These are phyloP conservation scores for Cytospora mali DNA, from an alignment of 2,329 filamentous ascomycete species.

Conservation along the genomic window DNA sequence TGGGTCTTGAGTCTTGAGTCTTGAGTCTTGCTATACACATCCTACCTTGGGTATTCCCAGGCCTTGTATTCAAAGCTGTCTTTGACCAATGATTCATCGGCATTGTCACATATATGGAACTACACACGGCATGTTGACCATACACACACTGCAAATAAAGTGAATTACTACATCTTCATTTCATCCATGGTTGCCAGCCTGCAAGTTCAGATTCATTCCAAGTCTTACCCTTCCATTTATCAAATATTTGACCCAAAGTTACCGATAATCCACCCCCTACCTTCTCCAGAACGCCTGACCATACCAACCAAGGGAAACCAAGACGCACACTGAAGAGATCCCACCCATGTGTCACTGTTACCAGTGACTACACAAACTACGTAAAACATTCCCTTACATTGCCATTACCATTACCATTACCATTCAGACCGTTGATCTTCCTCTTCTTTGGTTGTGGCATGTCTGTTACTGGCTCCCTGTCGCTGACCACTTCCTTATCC, in stretches of 20 bases:
- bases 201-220: no score
- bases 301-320: not conserved
- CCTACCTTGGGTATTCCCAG: no score
- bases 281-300: not conserved
- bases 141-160: no score
- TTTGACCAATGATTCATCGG: no score
- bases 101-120: no score
- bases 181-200: no score
- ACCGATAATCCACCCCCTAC: not conserved
- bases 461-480: slow-evolving; percentile 46
- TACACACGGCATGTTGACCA: no score
- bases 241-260: not conserved
- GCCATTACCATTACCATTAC: not conserved
- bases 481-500: slow-evolving; percentile 56
- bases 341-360: not conserved
- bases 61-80: no score
- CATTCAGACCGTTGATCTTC: slow-evolving; percentile 17
- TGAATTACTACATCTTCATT: no score
- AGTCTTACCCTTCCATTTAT: not conserved
- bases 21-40: no score
- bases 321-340: not conserved
- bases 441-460: slow-evolving; percentile 32
- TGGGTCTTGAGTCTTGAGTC: no score
- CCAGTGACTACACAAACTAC: not conserved
- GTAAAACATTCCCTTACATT: not conserved